Evolutionary conservation across 345 rosid species (phyloP).

Genomic region (Geranium rotundifolium): DNA sequence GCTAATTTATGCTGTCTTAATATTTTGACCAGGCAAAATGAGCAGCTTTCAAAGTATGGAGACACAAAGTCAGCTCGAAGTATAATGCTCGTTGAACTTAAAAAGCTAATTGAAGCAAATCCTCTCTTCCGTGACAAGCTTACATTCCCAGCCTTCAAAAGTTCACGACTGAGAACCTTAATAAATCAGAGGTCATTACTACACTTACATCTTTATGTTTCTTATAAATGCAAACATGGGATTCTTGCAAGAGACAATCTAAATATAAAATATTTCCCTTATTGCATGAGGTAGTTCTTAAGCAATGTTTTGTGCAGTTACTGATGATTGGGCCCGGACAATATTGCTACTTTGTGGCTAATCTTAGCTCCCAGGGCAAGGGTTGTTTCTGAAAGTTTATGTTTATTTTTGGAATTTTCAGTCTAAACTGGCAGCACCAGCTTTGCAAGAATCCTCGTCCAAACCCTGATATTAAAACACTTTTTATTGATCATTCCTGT

Average conservation of each 20-base stretch:
- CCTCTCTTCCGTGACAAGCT: conserved; percentile 75
- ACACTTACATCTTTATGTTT: conserved; percentile 4
- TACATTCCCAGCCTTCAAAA: conserved; percentile 48
- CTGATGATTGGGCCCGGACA: not conserved
- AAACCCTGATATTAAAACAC: conserved; percentile 87
- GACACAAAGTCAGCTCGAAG: conserved; percentile 66
- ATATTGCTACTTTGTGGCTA: not conserved
- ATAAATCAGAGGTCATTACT: conserved; percentile 71
- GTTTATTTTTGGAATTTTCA: conserved; percentile 17
- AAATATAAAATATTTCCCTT: not conserved
- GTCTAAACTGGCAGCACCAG: conserved; percentile 95
- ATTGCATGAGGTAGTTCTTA: not conserved
- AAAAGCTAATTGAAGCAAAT: conserved; percentile 69
- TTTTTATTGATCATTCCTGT: conserved; percentile 75
- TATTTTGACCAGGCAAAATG: conserved; percentile 47
- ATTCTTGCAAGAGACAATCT: not conserved
- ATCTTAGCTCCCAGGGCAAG: not conserved
- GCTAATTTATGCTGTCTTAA: conserved; percentile 3
- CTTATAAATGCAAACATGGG: not conserved
- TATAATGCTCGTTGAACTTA: conserved; percentile 59
- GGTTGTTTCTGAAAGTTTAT: conserved; percentile 10
- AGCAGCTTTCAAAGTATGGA: conserved; percentile 75
- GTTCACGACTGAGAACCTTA: conserved; percentile 66
- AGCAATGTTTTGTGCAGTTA: not conserved
- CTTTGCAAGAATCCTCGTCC: conserved; percentile 87